Percentiles rank a stretch among this genome's conserved stretches.
Conservation (phyloP, 2,329 filamentous ascomycete species). For the Colletotrichum somersetense region DNA sequence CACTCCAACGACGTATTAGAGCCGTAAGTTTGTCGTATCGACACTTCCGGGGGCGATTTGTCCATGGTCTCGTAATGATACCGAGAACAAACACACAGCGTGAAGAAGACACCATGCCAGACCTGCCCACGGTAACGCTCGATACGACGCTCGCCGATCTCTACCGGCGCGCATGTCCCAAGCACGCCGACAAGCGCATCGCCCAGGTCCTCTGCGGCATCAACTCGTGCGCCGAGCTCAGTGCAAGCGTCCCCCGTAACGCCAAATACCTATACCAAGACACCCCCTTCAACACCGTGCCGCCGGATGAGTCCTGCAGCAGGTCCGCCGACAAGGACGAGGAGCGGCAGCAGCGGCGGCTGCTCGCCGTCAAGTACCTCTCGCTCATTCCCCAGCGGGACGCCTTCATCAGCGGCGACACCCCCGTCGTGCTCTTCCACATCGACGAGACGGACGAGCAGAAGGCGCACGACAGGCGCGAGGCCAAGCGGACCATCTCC, state of each 20-base stretch:
- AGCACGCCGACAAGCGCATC: constrained; percentile 45
- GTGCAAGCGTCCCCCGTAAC: constrained; percentile 49
- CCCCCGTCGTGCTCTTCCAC: constrained; percentile 49
- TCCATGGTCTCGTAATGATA: too few relatives aligned
- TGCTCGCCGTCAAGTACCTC: constrained; percentile 51
- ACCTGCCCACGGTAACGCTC: constrained; percentile 50
- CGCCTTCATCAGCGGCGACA: constrained; percentile 49
- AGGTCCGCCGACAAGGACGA: constrained; percentile 19
- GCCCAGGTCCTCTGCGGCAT: constrained; percentile 49
- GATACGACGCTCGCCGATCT: constrained; percentile 53
- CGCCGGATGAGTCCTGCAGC: constrained; percentile 29
- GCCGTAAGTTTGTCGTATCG: not conserved
- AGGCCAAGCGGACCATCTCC: constrained; percentile 49
- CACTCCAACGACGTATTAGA: too few relatives aligned
- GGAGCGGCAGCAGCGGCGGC: constrained; percentile 42
- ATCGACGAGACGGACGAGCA: constrained; percentile 43
- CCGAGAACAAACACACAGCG: not conserved
- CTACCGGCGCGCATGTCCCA: constrained; percentile 47
- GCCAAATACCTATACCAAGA: constrained; percentile 55
- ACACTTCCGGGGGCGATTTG: fast-evolving
- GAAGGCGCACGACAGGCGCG: constrained; percentile 47
- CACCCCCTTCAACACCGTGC: constrained; percentile 47
- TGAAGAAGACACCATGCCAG: constrained; percentile 3
- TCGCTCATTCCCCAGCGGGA: constrained; percentile 53
- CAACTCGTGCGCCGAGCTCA: constrained; percentile 47